Evolutionary conservation across 2,329 filamentous ascomycete genomes (phyloP).

Genomic region (Sporothrix humicola): DNA sequence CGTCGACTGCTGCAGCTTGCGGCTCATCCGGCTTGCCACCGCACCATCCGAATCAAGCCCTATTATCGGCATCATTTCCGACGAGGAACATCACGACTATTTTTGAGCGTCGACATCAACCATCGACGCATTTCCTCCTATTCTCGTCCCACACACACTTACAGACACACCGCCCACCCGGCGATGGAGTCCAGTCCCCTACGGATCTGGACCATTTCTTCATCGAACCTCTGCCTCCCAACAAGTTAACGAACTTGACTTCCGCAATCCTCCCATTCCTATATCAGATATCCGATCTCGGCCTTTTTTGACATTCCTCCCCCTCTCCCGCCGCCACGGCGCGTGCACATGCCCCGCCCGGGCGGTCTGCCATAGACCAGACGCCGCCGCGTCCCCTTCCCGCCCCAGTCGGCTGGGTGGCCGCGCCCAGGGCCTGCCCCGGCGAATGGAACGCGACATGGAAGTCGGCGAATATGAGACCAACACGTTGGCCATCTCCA

Average conservation of each 20-base stretch:
- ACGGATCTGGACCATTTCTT: constrained; percentile 21
- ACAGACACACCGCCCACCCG: constrained; percentile 38
- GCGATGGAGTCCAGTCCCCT: constrained; percentile 49
- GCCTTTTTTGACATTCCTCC: background rate
- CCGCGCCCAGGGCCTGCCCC: constrained; percentile 38
- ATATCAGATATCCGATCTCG: background rate
- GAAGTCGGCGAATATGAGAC: constrained; percentile 68
- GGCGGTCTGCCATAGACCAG: constrained; percentile 13
- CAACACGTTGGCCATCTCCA: constrained; percentile 64
- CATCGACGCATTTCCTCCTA: background rate
- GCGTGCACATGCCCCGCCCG: constrained; percentile 26
- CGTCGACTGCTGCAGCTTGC: background rate
- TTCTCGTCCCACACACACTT: background rate
- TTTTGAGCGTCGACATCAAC: background rate
- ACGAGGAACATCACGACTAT: background rate
- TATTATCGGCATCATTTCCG: background rate
- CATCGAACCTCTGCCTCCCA: background rate
- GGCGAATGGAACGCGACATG: constrained; percentile 55
- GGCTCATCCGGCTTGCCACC: background rate
- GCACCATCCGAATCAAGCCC: background rate
- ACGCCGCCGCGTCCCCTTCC: constrained; percentile 28
- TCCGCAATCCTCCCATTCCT: background rate
- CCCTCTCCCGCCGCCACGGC: background rate
- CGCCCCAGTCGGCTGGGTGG: constrained; percentile 33
- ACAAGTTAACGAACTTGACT: constrained; percentile 1